These are phyloP conservation scores for Malassezia japonica DNA, from an alignment of 1,284 basidiomycete genomes.

Conservation along the genomic window DNA sequence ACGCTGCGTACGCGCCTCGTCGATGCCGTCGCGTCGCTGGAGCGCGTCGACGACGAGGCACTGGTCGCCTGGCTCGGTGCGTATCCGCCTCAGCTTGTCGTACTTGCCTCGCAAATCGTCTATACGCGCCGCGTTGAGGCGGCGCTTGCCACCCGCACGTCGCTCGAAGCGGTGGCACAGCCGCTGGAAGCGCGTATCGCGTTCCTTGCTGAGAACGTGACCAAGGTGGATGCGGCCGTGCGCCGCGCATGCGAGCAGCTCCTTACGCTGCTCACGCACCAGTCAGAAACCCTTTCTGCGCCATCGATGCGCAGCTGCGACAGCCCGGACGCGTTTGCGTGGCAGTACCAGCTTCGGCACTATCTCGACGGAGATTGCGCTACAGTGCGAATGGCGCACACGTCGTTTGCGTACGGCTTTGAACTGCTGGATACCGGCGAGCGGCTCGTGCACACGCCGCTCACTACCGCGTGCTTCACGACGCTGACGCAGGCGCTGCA, in stretches of 20 bases:
- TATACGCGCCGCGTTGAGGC: constrained; percentile 83
- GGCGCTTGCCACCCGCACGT: constrained; percentile 65
- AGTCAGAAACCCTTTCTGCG: constrained; percentile 80
- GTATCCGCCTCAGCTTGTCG: constrained; percentile 90
- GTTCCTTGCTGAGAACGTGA: constrained; percentile 79
- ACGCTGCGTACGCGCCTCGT: constrained; percentile 75
- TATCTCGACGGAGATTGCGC: constrained; percentile 56
- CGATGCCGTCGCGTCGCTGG: constrained; percentile 65
- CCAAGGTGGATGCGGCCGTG: constrained; percentile 75
- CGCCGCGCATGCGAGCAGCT: constrained; percentile 96
- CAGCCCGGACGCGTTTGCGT: constrained; percentile 68
- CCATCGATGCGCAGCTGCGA: constrained; percentile 63
- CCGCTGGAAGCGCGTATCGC: neutral
- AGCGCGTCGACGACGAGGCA: constrained; percentile 50
- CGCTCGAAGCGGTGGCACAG: constrained; percentile 65
- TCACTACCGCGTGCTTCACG: constrained; percentile 94
- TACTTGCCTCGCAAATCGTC: constrained; percentile 81
- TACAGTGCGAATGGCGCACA: constrained; percentile 71
- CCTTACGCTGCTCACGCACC: constrained; percentile 96
- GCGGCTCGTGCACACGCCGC: constrained; percentile 90
- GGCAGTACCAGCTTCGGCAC: constrained; percentile 98
- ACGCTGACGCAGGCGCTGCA: constrained; percentile 92
- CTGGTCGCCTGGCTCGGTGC: constrained; percentile 83
- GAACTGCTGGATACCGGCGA: constrained; percentile 96
- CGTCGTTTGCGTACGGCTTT: constrained; percentile 92